Evolutionary conservation across 2,329 filamentous ascomycete species (phyloP).

Genomic region (Moelleriella libera): DNA sequence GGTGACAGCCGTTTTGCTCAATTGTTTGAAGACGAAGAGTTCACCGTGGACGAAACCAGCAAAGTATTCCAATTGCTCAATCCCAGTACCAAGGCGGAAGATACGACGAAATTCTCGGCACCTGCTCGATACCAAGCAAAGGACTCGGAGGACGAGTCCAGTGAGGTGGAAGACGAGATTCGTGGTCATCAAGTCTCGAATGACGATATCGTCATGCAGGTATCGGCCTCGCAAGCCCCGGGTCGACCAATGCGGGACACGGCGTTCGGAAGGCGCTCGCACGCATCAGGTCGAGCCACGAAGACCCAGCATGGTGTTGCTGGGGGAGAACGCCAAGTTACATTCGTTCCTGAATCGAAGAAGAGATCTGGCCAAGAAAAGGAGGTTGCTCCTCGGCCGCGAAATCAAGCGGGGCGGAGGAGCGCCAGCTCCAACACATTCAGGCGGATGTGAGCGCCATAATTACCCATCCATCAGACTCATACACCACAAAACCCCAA

Average conservation of each 20-base stretch:
- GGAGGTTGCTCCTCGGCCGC: slow-evolving; percentile 16
- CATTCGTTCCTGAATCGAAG: slow-evolving; percentile 52
- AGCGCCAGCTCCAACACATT: slow-evolving; percentile 69
- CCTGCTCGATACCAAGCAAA: slow-evolving; percentile 21
- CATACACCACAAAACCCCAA: background rate
- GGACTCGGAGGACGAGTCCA: slow-evolving; percentile 29
- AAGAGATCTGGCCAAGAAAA: slow-evolving; percentile 30
- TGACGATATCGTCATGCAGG: slow-evolving; percentile 44
- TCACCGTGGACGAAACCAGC: slow-evolving; percentile 78
- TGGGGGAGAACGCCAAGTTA: slow-evolving; percentile 52
- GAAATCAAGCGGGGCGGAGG: slow-evolving; percentile 33
- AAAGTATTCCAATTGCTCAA: slow-evolving; percentile 82
- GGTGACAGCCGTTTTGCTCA: slow-evolving; percentile 75
- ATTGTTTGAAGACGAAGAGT: slow-evolving; percentile 87
- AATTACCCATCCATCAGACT: slow-evolving; percentile 4
- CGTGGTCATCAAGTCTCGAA: slow-evolving; percentile 11
- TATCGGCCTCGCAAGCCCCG: slow-evolving; percentile 54
- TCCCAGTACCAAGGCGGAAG: slow-evolving; percentile 54
- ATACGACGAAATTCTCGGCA: slow-evolving; percentile 18
- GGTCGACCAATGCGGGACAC: slow-evolving; percentile 40
- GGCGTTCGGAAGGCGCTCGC: slow-evolving; percentile 39
- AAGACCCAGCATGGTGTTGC: slow-evolving; percentile 33
- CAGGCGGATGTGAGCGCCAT: slow-evolving; percentile 39
- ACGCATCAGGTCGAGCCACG: slow-evolving; percentile 30
- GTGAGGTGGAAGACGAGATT: slow-evolving; percentile 20